Base-by-base conservation (phyloP, 2,329 filamentous ascomycete genomes). In the Dactylellina parvicollis region DNA sequence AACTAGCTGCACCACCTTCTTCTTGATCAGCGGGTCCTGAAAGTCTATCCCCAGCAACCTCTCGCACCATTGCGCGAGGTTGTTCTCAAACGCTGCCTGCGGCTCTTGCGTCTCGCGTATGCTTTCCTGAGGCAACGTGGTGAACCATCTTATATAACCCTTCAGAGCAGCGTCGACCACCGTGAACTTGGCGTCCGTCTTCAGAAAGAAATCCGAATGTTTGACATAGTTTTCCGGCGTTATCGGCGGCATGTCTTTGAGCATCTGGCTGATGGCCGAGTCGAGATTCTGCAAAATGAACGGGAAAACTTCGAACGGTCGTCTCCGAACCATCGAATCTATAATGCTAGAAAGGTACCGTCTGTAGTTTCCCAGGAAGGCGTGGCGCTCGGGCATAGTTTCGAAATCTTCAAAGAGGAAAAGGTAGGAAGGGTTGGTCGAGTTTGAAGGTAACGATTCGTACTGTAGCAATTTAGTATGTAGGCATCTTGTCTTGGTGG, bases 391-490 rank as follows among this genome's bases (percentile, higher is more conserved):
- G 0, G 95, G 95, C 18, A 94, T 84, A 0, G 94, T 98, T 78
- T 99, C 95, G 64, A 96, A 96, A 79, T 99, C 95, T 78, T 98
- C 93, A 78, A 92, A 85, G 1, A 99, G 84, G 76, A 96, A 95
- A 9, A 92, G 83, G 69, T 92, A 86, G 0, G 90, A 93, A 1
- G 91, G 85, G 77, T 97, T 89, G 49, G 91, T 87, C 0, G 89
- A 90, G 75, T 96, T 90, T 75, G 94, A 89, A 0, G 92, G 91
- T 1, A 98, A 83, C 75, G 86, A 89, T 80, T 99, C 95, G 80
- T 96, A 99, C 61, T 78, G 22, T 28, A 18, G 26, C 16, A 3
- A 1, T 4, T 38, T 42, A 46, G 40, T 2, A 55, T 14, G 34
- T 1, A 7, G 4, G n/a, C 34, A 42, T 16, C 2, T 12, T 14